A percentile compares a stretch with the other conserved stretches of the same genome.
Conservation (phyloP, 495 filamentous ascomycete species). For the Pyrenula aspistea region DNA sequence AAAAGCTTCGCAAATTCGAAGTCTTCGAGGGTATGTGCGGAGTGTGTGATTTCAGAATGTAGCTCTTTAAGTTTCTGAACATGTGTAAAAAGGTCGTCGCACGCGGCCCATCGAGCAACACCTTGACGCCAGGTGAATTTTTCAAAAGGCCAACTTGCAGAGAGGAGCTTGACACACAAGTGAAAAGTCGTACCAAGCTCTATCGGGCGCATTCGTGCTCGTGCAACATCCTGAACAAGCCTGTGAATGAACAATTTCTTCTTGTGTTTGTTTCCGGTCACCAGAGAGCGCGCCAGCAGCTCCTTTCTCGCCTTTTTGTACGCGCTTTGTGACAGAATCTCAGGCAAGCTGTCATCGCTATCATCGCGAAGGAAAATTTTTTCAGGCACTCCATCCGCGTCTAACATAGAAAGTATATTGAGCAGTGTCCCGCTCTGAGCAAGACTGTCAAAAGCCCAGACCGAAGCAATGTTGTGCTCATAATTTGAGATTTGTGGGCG, state of each 20-base stretch:
- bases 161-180: background rate
- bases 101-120: background rate
- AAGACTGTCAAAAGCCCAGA: conserved; percentile 25
- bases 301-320: conserved; percentile 6
- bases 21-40: background rate
- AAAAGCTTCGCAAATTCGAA: conserved; percentile 4
- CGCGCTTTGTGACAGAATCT: conserved; percentile 1
- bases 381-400: conserved; percentile 11
- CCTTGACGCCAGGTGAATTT: background rate
- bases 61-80: conserved; percentile 2
- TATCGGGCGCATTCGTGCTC: conserved; percentile 7
- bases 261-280: conserved; percentile 2
- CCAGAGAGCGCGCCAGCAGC: conserved; percentile 5
- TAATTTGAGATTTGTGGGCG: conserved; percentile 10
- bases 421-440: conserved; percentile 3
- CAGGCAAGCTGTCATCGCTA: conserved; percentile 4
- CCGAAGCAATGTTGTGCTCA: conserved; percentile 17
- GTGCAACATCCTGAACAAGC: conserved; percentile 12
- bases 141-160: conserved; percentile 1
- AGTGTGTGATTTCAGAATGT: background rate
- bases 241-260: conserved; percentile 11
- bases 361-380: background rate
- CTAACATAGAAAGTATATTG: conserved; percentile 11
- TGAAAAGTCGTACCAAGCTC: conserved; percentile 2
- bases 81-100: conserved; percentile 5